Evolutionary conservation across 2,329 filamentous ascomycete genomes (phyloP), one percentile per base, ranked within the genome.

Genomic region (Fusarium torreyae): DNA sequence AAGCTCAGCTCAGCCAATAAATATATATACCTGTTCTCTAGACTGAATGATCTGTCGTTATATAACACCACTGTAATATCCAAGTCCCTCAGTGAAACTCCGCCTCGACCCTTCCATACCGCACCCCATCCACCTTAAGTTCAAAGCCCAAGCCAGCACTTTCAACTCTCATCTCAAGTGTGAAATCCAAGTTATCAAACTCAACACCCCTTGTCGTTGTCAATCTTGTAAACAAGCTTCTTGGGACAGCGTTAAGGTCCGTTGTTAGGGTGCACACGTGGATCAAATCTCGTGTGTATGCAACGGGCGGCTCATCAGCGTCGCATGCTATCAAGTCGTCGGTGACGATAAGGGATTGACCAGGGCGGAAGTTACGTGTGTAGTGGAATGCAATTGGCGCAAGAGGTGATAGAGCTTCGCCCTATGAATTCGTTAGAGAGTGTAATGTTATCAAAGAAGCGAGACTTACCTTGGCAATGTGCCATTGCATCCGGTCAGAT

Each of bases 211-310:
- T 86, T 4, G 92, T 94, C 14, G 92, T 94, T 17, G 92, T 94
- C 66, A 95, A 79, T 15, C 91, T 81, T 2, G 92, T 94, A 75
- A 94, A 94, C 13, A 94, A 77, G 61, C 85, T 89, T 69, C 90
- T 87, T 1, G 92, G 92, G 18, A 94, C 92, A 0, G 91, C 91
- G 49, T 89, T 90, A 14, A 95, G 82, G 74, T 94, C 92, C 17
- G 92, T 94, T n/a, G 89, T 94, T 39, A 95, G 82, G 2, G 91
- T 94, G 79, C 92, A 94, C 26, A 94, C 92, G 69, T 91, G 89
- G 50, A 91, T 86, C 14, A 94, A 83, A 7, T 89, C 87, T 7
- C 86, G 82, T 17, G 85, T 84, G 77, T 89, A 89, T 4, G 88
- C 84, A 2, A 78, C 84, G 0, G 89, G 91, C 7, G 89, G 90